These are phyloP conservation scores for Conidiobolus incongruus DNA, from an alignment of 371 early-diverging fungal species.

Conservation along the genomic window DNA sequence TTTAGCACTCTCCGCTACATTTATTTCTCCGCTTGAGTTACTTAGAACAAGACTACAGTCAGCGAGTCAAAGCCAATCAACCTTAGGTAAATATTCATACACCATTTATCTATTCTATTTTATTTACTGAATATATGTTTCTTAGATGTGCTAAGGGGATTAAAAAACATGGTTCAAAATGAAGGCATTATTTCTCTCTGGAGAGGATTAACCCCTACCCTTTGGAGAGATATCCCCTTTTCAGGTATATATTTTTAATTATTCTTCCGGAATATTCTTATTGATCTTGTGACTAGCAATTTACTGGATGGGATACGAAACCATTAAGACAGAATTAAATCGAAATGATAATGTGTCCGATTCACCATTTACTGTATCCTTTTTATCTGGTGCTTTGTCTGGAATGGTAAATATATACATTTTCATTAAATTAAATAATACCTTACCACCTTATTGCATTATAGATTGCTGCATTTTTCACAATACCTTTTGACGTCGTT, in stretches of 20 bases:
- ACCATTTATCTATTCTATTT: too few relatives aligned
- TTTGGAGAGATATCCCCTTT: constrained; percentile 92
- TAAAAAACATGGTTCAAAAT: constrained; percentile 27
- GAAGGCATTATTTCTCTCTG: constrained; percentile 45
- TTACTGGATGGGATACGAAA: constrained; percentile 84
- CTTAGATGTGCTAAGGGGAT: constrained; percentile 26
- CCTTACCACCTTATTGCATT: too few relatives aligned
- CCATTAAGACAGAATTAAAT: constrained; percentile 14
- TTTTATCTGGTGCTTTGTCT: constrained; percentile 45
- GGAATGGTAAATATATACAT: too few relatives aligned
- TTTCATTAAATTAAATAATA: too few relatives aligned
- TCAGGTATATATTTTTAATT: constrained; percentile 16
- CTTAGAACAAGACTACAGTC: constrained; percentile 78
- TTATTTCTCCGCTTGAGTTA: constrained; percentile 76
- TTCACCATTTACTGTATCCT: constrained; percentile 13
- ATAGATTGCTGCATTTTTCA: constrained; percentile 72
- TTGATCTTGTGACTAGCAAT: constrained; percentile 18
- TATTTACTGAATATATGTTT: neutral
- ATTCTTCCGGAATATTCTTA: neutral
- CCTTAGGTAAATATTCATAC: too few relatives aligned
- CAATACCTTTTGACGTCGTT: constrained; percentile 90
- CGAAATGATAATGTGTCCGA: constrained; percentile 4
- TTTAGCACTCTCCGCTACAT: constrained; percentile 45
- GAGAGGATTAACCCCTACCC: constrained; percentile 74
- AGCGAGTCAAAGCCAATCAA: constrained; percentile 16